phyloP scores from a whole-genome alignment of 2,329 filamentous ascomycete genomes.

The Diaporthe batatas region DNA sequence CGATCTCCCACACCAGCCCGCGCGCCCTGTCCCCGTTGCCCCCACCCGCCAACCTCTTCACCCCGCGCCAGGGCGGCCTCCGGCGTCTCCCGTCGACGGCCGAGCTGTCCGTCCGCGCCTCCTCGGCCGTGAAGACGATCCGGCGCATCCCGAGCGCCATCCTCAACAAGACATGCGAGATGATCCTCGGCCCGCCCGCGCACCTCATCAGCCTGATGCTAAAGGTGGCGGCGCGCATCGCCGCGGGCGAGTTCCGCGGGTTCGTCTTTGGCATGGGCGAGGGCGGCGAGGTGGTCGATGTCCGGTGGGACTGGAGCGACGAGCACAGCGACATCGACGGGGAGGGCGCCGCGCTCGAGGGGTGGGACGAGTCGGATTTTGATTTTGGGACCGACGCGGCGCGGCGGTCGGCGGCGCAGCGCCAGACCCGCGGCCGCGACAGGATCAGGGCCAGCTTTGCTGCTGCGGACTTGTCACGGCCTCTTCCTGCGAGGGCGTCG shows the following conservation, averaged over 20 bases:
- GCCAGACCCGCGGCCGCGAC: neutral
- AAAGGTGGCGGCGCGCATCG: constrained; percentile 82
- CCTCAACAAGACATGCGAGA: constrained; percentile 80
- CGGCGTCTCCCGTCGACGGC: constrained; percentile 38
- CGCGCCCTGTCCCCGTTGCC: constrained; percentile 77
- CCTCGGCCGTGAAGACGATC: constrained; percentile 58
- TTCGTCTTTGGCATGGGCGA: constrained; percentile 68
- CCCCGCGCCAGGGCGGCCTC: constrained; percentile 54
- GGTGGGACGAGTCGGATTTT: constrained; percentile 69
- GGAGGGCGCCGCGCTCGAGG: constrained; percentile 55
- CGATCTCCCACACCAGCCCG: constrained; percentile 57
- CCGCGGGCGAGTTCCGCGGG: constrained; percentile 73
- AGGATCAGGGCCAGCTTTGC: constrained; percentile 38
- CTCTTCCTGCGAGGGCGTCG: constrained; percentile 12
- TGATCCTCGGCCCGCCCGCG: constrained; percentile 84
- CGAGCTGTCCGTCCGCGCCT: constrained; percentile 46
- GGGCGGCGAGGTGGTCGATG: constrained; percentile 66
- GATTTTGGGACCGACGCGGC: constrained; percentile 44
- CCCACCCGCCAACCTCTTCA: constrained; percentile 75
- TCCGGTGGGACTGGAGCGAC: constrained; percentile 71
- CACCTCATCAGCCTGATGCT: constrained; percentile 85
- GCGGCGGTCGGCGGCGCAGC: too few relatives aligned
- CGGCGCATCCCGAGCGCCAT: constrained; percentile 72
- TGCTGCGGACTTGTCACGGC: constrained; percentile 42
- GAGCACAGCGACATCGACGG: constrained; percentile 60